Percentiles rank a stretch among this genome's conserved stretches.
Evolutionary conservation across 176 grass and related monocot genomes (phyloP).

Genomic region (Olyra latifolia): DNA sequence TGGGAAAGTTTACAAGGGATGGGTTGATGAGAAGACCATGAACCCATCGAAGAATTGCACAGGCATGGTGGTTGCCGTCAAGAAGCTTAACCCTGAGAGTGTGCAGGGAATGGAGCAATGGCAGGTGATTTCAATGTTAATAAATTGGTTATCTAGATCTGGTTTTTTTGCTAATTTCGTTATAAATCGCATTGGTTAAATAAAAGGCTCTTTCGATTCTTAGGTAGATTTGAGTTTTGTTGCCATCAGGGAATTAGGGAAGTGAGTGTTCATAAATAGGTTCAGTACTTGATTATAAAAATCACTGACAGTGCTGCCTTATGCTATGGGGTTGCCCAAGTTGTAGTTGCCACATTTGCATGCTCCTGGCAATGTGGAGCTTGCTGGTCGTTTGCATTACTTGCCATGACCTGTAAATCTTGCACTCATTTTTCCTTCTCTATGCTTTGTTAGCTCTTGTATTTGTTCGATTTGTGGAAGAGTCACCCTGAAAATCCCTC

Average conservation of each 20-base stretch:
- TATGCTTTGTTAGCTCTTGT: background rate
- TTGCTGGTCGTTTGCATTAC: constrained; percentile 5
- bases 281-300: background rate
- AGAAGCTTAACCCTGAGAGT: constrained; percentile 91
- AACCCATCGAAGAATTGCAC: constrained; percentile 50
- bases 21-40: constrained; percentile 73
- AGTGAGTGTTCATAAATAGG: background rate
- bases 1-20: constrained; percentile 91
- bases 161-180: background rate
- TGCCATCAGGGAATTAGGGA: background rate
- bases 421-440: constrained; percentile 9
- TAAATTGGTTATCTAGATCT: background rate
- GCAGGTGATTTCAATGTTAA: constrained; percentile 49
- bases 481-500: background rate
- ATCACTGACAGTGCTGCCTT: background rate
- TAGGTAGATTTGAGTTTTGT: background rate
- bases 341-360: constrained; percentile 5
- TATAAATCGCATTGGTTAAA: background rate
- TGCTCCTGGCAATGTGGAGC: background rate
- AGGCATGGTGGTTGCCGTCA: constrained; percentile 65
- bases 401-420: background rate
- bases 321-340: background rate
- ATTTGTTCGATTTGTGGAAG: background rate
- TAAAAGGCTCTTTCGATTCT: background rate
- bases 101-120: constrained; percentile 87